Conservation (phyloP, 1,284 basidiomycete genomes). For the Gymnopus androsaceus region DNA sequence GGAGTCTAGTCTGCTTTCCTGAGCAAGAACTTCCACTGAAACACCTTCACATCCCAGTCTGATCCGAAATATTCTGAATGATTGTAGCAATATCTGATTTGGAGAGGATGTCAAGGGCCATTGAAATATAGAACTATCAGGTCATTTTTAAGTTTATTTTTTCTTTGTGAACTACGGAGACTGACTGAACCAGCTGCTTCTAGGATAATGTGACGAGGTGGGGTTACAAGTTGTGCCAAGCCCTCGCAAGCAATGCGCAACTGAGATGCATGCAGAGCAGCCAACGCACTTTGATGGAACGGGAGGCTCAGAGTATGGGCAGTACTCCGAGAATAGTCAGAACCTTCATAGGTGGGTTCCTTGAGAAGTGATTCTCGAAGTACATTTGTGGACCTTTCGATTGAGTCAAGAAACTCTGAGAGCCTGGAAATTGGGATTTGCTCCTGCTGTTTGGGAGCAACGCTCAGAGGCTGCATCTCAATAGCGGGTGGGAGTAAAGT, state of each 20-base stretch:
- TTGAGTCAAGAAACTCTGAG: background rate
- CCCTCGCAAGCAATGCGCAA: background rate
- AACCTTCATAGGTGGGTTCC: background rate
- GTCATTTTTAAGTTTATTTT: background rate
- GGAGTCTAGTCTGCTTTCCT: background rate
- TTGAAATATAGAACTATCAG: background rate
- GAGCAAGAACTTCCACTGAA: background rate
- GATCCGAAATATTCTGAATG: background rate
- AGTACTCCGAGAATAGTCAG: background rate
- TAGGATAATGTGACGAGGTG: background rate
- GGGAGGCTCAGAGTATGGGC: background rate
- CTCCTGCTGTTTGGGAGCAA: no score
- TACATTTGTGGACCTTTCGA: background rate
- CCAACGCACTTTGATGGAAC: background rate
- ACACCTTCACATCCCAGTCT: background rate
- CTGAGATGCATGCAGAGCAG: background rate
- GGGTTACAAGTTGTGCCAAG: background rate
- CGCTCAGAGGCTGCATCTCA: no score
- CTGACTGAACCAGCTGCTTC: constrained; percentile 1
- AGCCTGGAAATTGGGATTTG: no score
- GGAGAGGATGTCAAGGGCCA: background rate
- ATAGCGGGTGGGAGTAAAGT: no score
- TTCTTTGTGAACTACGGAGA: background rate
- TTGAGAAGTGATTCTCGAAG: background rate
- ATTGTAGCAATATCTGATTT: constrained; percentile 1